phyloP scores from a whole-genome alignment of 129 eudicot genomes.

The Helianthus tuberosus region DNA sequence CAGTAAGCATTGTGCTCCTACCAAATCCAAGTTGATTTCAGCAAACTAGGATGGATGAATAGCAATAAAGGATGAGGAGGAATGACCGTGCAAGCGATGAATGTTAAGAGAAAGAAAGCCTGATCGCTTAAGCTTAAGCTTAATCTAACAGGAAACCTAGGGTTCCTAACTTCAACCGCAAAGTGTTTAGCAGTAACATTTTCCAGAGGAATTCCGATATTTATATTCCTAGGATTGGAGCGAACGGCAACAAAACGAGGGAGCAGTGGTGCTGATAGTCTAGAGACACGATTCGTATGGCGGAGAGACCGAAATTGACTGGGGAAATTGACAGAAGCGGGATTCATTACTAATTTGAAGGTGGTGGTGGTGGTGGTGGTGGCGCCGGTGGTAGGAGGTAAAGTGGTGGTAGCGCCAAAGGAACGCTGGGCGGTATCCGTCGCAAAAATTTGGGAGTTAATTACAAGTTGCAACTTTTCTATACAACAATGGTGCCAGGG shows the following conservation, averaged over 20 bases:
- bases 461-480: too few relatives aligned
- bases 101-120: constrained; percentile 68
- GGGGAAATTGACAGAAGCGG: constrained; percentile 4
- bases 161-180: constrained; percentile 45
- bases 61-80: background rate
- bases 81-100: constrained; percentile 77
- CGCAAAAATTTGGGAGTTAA: too few relatives aligned
- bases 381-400: background rate
- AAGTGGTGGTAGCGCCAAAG: background rate
- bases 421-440: too few relatives aligned
- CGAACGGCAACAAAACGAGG: constrained; percentile 18
- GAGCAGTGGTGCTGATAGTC: background rate
- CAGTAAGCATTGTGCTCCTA: constrained; percentile 9
- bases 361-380: background rate
- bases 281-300: background rate
- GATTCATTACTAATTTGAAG: constrained; percentile 13
- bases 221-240: constrained; percentile 5
- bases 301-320: constrained; percentile 11
- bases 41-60: too few relatives aligned
- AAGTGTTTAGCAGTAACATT: constrained; percentile 9
- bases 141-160: constrained; percentile 43
- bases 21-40: background rate
- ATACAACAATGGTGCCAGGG: too few relatives aligned
- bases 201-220: background rate
- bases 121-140: constrained; percentile 61